Conservation (phyloP, 1,284 basidiomycete genomes). For the Albatrellus sp. region DNA sequence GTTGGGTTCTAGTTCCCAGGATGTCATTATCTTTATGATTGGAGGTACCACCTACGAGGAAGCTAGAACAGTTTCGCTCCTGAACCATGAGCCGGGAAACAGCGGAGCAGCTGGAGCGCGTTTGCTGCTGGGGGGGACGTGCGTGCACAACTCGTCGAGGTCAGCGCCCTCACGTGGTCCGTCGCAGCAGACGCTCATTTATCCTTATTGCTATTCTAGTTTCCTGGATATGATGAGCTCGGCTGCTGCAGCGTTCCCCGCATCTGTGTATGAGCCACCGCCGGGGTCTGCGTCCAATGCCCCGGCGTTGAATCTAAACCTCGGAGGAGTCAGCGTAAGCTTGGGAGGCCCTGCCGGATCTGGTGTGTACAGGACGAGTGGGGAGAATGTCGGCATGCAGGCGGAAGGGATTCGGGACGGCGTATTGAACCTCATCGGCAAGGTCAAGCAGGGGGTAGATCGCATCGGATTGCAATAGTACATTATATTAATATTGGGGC, state of each 20-base stretch:
- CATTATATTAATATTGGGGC: constrained; percentile 1
- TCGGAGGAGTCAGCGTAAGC: constrained; percentile 84
- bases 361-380: constrained; percentile 72
- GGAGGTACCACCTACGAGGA: constrained; percentile 94
- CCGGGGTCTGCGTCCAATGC: constrained; percentile 55
- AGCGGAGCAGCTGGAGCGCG: constrained; percentile 41
- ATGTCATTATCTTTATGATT: constrained; percentile 90
- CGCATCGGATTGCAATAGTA: constrained; percentile 33
- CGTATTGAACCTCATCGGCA: constrained; percentile 75
- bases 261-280: constrained; percentile 57
- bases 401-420: constrained; percentile 77
- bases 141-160: constrained; percentile 86
- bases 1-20: constrained; percentile 60
- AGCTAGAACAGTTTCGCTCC: constrained; percentile 67
- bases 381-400: constrained; percentile 64
- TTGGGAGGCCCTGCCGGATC: constrained; percentile 75
- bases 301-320: constrained; percentile 74
- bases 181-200: constrained; percentile 3
- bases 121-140: constrained; percentile 83
- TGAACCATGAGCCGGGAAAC: constrained; percentile 66
- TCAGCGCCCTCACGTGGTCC: constrained; percentile 22
- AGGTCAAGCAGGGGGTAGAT: constrained; percentile 82
- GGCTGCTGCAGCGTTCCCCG: constrained; percentile 47
- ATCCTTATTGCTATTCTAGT: constrained; percentile 22
- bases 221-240: constrained; percentile 66